Evolutionary conservation across 208 protist genomes (phyloP).

Genomic region (Acanthamoeba royreba): DNA sequence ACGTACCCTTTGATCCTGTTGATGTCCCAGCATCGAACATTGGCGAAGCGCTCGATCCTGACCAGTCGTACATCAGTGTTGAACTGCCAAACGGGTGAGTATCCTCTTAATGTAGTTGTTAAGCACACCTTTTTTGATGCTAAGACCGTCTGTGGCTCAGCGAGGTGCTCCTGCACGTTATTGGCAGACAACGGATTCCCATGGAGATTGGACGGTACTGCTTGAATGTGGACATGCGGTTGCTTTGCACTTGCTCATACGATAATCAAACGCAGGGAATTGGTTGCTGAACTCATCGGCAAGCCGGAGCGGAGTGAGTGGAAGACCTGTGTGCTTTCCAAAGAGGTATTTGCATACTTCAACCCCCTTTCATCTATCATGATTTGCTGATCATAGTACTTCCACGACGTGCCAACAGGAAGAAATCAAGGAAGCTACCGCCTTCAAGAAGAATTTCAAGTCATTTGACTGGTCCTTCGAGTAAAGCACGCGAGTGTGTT

Average conservation of each 20-base stretch:
- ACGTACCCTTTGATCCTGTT: neutral
- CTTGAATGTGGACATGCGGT: neutral
- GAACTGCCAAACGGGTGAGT: neutral
- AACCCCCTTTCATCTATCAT: neutral
- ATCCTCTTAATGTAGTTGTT: neutral
- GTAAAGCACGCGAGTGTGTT: too few species aligned
- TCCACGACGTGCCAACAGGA: neutral
- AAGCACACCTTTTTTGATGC: neutral
- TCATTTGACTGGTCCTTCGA: slow-evolving; percentile 28
- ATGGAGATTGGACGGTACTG: neutral
- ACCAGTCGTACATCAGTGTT: neutral
- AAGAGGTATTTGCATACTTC: neutral
- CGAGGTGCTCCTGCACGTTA: neutral
- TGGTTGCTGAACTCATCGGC: neutral
- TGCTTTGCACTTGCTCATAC: neutral
- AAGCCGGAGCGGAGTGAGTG: slow-evolving; percentile 7
- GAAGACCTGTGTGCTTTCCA: neutral
- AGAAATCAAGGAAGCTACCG: neutral
- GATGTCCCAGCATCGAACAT: neutral
- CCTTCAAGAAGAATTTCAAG: slow-evolving; percentile 9
- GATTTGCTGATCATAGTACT: neutral
- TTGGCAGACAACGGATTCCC: neutral
- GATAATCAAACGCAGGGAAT: neutral
- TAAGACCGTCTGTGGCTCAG: neutral
- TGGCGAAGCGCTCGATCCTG: neutral